phyloP scores from a whole-genome alignment of 2,329 filamentous ascomycete genomes.

The Colletotrichum tropicale region DNA sequence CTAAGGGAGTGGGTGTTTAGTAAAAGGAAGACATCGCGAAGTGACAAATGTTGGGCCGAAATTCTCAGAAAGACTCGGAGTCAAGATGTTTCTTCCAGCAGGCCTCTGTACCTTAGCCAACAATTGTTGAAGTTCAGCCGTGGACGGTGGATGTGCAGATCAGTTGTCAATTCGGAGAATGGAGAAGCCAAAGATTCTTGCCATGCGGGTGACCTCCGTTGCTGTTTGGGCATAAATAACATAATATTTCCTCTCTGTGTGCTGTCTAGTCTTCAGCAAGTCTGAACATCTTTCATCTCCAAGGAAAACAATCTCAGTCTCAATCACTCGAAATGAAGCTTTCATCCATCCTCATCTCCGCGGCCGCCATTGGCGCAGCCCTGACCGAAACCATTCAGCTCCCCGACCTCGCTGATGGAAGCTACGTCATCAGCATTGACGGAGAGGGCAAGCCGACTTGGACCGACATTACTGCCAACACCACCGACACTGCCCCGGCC shows the following conservation, averaged over 20 bases:
- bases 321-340: background rate
- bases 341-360: background rate
- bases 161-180: background rate
- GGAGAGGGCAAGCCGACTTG: background rate
- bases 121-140: background rate
- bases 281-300: background rate
- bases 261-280: background rate
- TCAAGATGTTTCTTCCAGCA: background rate
- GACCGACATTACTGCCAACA: background rate
- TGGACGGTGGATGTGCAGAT: rapidly evolving
- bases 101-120: background rate
- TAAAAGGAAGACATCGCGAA: background rate
- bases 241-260: background rate
- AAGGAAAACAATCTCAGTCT: background rate
- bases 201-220: background rate
- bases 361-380: background rate
- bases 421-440: background rate
- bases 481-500: background rate
- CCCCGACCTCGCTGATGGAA: background rate
- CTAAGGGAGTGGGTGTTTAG: rapidly evolving
- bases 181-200: background rate
- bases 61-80: background rate
- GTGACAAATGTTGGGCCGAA: background rate
- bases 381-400: background rate
- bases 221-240: background rate